Evolutionary conservation across 2,329 filamentous ascomycete genomes (phyloP).

Genomic region (Penicillium capsulatum): DNA sequence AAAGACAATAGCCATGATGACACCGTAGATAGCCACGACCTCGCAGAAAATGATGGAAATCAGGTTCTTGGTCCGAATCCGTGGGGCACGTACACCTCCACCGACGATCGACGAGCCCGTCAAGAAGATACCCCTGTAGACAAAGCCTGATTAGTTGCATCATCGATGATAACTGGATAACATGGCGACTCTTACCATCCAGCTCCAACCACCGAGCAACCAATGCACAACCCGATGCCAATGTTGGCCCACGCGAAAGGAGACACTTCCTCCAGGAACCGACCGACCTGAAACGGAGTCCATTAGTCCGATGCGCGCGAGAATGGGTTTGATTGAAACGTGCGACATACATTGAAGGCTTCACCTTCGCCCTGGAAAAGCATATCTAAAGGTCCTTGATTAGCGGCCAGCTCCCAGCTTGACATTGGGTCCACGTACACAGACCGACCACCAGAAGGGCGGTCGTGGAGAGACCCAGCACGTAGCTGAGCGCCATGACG

Average conservation of each 20-base stretch:
- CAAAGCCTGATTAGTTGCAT: not conserved
- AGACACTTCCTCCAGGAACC: conserved; percentile 89
- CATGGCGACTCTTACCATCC: conserved; percentile 69
- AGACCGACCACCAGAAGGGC: conserved; percentile 69
- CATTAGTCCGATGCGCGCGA: conserved; percentile 9
- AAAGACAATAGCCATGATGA: conserved; percentile 99
- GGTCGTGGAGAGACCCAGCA: conserved; percentile 62
- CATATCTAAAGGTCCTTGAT: conserved; percentile 65
- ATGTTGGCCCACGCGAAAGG: conserved; percentile 90
- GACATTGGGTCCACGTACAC: conserved; percentile 56
- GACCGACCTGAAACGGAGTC: conserved; percentile 63
- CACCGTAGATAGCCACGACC: conserved; percentile 98
- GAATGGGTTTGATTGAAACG: not conserved
- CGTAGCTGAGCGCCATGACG: conserved; percentile 69
- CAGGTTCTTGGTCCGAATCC: conserved; percentile 98
- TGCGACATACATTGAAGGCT: conserved; percentile 74
- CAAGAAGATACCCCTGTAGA: conserved; percentile 90
- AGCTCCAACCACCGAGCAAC: conserved; percentile 90
- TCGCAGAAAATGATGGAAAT: conserved; percentile 99
- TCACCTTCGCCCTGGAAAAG: conserved; percentile 96
- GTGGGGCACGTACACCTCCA: conserved; percentile 90
- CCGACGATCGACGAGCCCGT: conserved; percentile 97
- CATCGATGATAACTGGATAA: not conserved
- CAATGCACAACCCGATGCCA: conserved; percentile 91
- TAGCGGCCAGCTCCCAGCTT: conserved; percentile 16